phyloP scores from a whole-genome alignment of 768 basidiomycete species.

The Gymnopilus junonius region DNA sequence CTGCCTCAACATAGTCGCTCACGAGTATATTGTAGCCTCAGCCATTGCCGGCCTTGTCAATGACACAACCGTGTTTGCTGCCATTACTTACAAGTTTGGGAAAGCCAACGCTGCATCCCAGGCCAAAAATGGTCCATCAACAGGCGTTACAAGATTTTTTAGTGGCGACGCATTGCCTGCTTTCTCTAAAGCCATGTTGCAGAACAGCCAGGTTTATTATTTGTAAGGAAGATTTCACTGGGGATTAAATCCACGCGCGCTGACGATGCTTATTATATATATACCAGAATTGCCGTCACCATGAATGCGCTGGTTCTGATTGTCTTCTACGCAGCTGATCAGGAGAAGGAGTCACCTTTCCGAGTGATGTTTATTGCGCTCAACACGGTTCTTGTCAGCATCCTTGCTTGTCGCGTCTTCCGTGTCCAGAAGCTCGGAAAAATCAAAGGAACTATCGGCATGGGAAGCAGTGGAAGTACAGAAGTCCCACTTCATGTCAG shows the following conservation, averaged over 20 bases:
- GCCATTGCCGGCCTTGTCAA: slow-evolving; percentile 10
- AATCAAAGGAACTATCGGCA: not conserved
- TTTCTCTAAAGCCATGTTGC: slow-evolving; percentile 6
- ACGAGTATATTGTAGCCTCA: slow-evolving; percentile 1
- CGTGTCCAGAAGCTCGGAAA: slow-evolving; percentile 6
- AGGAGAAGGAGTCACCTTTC: slow-evolving; percentile 6
- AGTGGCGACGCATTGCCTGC: slow-evolving; percentile 6
- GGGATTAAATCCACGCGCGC: too few species aligned
- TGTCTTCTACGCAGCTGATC: slow-evolving; percentile 6
- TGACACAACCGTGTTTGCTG: slow-evolving; percentile 18
- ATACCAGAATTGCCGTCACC: slow-evolving; percentile 11
- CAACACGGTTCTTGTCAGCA: slow-evolving; percentile 11
- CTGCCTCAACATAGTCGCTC: slow-evolving; percentile 7
- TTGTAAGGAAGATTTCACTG: slow-evolving; percentile 4
- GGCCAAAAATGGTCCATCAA: not conserved
- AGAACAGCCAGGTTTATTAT: slow-evolving; percentile 15
- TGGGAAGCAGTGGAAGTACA: not conserved
- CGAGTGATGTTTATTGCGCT: slow-evolving; percentile 15
- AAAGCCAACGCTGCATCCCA: not conserved
- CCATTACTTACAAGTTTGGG: slow-evolving; percentile 13
- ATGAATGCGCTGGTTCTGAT: slow-evolving; percentile 7
- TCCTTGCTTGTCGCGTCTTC: slow-evolving; percentile 14
- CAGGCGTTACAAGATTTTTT: not conserved
- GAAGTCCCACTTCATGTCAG: not conserved
- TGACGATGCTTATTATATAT: too few species aligned